A percentile compares a stretch with the other conserved stretches of the same genome.
These are phyloP conservation scores for Cryptosporidium meleagridis DNA, from an alignment of 169 alveolate species.

Conservation along the genomic window DNA sequence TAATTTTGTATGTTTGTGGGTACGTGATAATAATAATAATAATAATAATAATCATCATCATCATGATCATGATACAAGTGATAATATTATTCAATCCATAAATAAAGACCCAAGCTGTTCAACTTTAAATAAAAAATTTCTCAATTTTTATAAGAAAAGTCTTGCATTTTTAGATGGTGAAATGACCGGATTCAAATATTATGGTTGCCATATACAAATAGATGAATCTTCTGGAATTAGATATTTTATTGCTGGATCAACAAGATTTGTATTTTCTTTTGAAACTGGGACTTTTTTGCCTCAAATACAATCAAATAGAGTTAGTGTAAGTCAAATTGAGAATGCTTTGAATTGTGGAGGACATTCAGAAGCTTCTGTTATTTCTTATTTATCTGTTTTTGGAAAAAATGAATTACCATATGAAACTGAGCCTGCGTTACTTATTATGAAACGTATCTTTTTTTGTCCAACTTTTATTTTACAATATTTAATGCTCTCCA, in stretches of 20 bases:
- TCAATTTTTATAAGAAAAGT: background rate
- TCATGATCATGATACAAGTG: background rate
- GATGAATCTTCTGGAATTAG: constrained; percentile 52
- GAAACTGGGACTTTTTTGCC: constrained; percentile 36
- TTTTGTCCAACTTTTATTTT: constrained; percentile 28
- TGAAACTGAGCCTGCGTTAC: background rate
- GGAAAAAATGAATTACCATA: constrained; percentile 17
- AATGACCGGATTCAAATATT: constrained; percentile 8
- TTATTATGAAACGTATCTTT: background rate
- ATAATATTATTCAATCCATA: background rate
- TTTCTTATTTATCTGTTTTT: constrained; percentile 16
- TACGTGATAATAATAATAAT: background rate
- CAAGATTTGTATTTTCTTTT: constrained; percentile 32
- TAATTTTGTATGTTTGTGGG: constrained; percentile 29
- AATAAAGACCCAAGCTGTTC: background rate
- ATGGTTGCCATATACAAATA: background rate
- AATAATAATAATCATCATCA: too few relatives aligned
- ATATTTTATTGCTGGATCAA: constrained; percentile 34
- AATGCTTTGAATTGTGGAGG: constrained; percentile 22
- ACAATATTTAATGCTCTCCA: constrained; percentile 56
- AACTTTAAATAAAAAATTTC: background rate
- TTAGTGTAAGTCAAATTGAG: background rate
- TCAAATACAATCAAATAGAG: constrained; percentile 27
- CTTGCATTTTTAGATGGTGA: background rate
- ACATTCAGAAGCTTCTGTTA: constrained; percentile 13